Evolutionary conservation across 2,329 filamentous ascomycete genomes (phyloP).

Genomic region (Beauveria sp.): DNA sequence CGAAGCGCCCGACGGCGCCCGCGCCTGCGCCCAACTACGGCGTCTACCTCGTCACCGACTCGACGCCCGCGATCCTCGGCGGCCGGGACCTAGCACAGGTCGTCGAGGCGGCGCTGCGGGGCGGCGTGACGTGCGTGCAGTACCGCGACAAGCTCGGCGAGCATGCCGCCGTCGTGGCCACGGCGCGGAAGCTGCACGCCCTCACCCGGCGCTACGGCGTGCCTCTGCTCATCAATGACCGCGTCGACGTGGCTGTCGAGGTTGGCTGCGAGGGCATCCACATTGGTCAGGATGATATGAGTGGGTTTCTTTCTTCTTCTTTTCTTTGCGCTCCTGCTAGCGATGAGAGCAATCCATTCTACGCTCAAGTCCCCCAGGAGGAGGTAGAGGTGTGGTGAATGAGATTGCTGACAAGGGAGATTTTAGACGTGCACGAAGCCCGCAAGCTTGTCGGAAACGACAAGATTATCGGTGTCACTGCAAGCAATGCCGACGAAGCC

Average conservation of each 20-base stretch:
- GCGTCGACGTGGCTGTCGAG: slow-evolving; percentile 80
- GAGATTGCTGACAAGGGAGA: neutral
- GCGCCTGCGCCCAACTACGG: slow-evolving; percentile 58
- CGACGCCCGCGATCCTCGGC: slow-evolving; percentile 76
- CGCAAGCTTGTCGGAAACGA: slow-evolving; percentile 64
- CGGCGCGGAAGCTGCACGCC: slow-evolving; percentile 61
- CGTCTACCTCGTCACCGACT: slow-evolving; percentile 89
- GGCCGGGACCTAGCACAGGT: slow-evolving; percentile 61
- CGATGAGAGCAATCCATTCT: no score
- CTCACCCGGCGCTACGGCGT: slow-evolving; percentile 61
- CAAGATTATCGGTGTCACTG: slow-evolving; percentile 83
- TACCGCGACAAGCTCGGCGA: slow-evolving; percentile 83
- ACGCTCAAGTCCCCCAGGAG: no score
- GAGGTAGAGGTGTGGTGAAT: no score
- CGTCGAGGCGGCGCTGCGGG: slow-evolving; percentile 66
- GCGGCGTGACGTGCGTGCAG: slow-evolving; percentile 81
- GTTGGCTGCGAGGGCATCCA: slow-evolving; percentile 88
- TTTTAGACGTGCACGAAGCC: slow-evolving; percentile 37
- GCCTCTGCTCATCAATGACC: slow-evolving; percentile 87
- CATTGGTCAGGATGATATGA: slow-evolving; percentile 89
- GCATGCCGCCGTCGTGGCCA: slow-evolving; percentile 62
- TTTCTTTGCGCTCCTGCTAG: neutral
- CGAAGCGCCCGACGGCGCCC: slow-evolving; percentile 19
- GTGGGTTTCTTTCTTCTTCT: slow-evolving; percentile 27
- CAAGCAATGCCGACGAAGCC: slow-evolving; percentile 68